These are phyloP conservation scores for Meripilus lineatus DNA, from an alignment of 1,284 basidiomycete species.

Conservation along the genomic window DNA sequence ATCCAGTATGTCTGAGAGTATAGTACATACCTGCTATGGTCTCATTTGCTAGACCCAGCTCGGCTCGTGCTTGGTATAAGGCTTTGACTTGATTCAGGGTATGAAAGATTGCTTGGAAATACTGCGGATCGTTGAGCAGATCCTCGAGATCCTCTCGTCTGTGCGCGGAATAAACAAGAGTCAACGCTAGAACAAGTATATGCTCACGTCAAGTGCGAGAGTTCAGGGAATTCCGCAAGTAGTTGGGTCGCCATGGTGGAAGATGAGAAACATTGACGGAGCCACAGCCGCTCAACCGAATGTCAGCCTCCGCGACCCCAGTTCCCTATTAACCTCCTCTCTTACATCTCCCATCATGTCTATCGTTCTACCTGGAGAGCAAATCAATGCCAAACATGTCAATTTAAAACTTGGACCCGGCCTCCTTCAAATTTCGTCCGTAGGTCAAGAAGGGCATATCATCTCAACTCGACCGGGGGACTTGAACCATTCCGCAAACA, in stretches of 20 bases:
- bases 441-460: conserved; percentile 33
- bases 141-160: conserved; percentile 89
- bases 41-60: conserved; percentile 79
- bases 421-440: conserved; percentile 44
- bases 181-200: background rate
- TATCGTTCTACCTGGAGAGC: conserved; percentile 64
- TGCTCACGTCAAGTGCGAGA: conserved; percentile 62
- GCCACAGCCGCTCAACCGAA: background rate
- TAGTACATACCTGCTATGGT: conserved; percentile 67
- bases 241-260: conserved; percentile 43
- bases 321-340: too few relatives aligned
- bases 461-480: conserved; percentile 65
- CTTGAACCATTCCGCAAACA: conserved; percentile 64
- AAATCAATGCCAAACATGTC: conserved; percentile 60
- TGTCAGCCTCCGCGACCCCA: too few relatives aligned
- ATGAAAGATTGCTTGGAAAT: conserved; percentile 86
- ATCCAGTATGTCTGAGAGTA: background rate
- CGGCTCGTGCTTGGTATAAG: conserved; percentile 70
- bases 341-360: conserved; percentile 34
- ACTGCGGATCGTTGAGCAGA: conserved; percentile 71
- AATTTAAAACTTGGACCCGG: conserved; percentile 81
- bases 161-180: conserved; percentile 7
- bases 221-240: conserved; percentile 64
- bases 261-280: conserved; percentile 1
- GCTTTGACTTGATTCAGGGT: conserved; percentile 69